Evolutionary conservation across 2,329 filamentous ascomycete genomes (phyloP).

Genomic region (Aspergillus clavatus): DNA sequence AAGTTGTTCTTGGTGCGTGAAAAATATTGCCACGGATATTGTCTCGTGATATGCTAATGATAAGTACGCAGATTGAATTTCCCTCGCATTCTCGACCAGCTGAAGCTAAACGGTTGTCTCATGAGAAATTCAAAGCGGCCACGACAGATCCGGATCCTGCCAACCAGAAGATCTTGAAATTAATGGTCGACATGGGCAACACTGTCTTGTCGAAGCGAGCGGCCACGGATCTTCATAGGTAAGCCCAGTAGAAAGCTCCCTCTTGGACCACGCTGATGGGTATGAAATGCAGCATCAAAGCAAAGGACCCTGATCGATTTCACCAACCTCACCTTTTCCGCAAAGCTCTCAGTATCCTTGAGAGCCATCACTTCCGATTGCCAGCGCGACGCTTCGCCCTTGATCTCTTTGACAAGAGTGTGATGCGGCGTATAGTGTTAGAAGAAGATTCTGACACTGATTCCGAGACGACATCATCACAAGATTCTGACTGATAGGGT

Average conservation of each 20-base stretch:
- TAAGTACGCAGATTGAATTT: conserved; percentile 28
- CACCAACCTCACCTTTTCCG: conserved; percentile 72
- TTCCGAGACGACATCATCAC: conserved; percentile 29
- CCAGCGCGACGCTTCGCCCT: conserved; percentile 84
- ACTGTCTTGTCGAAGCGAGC: conserved; percentile 88
- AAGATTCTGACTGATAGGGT: conserved; percentile 15
- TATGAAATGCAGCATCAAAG: conserved; percentile 60
- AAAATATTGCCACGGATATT: too few relatives aligned
- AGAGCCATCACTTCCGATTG: conserved; percentile 83
- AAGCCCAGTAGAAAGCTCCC: conserved; percentile 20
- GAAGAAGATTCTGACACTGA: conserved; percentile 56
- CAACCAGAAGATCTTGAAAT: conserved; percentile 72
- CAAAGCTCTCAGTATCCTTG: conserved; percentile 77
- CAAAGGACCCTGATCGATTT: conserved; percentile 70
- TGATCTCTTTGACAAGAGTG: conserved; percentile 87
- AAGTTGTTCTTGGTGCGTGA: conserved; percentile 69
- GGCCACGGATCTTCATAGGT: conserved; percentile 68
- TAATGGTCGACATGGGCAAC: conserved; percentile 85
- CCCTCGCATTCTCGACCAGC: conserved; percentile 37
- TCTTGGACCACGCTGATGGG: background rate
- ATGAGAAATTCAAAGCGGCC: conserved; percentile 52
- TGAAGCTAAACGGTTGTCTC: conserved; percentile 39
- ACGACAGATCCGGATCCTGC: conserved; percentile 56
- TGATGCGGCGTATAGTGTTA: conserved; percentile 78
- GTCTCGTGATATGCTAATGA: background rate